Conservation (phyloP, 148 eudicot species). For the Chenopodium suecicum region DNA sequence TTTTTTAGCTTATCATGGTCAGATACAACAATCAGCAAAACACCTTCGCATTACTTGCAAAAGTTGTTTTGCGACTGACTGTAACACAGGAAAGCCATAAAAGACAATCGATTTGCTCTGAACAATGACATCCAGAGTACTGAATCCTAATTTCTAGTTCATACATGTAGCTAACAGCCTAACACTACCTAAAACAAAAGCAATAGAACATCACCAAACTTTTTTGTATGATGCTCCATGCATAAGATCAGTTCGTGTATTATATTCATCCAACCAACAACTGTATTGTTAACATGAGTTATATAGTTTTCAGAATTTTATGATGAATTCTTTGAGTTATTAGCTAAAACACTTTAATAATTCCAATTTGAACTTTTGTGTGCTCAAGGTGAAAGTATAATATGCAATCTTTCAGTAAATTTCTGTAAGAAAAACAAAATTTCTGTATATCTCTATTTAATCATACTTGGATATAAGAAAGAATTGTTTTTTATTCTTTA, state of each 20-base stretch:
- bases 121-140: not conserved
- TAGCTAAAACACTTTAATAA: not conserved
- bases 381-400: not conserved
- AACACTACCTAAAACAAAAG: not conserved
- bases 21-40: too few species aligned
- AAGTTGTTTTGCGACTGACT: too few species aligned
- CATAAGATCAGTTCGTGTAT: not conserved
- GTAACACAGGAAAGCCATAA: not conserved
- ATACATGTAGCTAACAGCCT: not conserved
- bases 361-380: not conserved
- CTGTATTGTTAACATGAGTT: not conserved
- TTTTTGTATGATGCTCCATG: not conserved
- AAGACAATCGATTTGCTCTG: not conserved
- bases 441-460: not conserved
- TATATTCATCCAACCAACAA: not conserved
- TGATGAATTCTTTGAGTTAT: not conserved
- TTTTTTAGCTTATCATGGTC: too few species aligned
- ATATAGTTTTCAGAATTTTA: not conserved
- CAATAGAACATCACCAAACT: not conserved
- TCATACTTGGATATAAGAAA: not conserved
- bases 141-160: not conserved
- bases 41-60: too few species aligned
- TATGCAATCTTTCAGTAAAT: not conserved
- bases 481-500: not conserved
- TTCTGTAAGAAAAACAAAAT: not conserved